Evolutionary conservation across 495 filamentous ascomycete species (phyloP).

Genomic region (Acidomyces sp.): DNA sequence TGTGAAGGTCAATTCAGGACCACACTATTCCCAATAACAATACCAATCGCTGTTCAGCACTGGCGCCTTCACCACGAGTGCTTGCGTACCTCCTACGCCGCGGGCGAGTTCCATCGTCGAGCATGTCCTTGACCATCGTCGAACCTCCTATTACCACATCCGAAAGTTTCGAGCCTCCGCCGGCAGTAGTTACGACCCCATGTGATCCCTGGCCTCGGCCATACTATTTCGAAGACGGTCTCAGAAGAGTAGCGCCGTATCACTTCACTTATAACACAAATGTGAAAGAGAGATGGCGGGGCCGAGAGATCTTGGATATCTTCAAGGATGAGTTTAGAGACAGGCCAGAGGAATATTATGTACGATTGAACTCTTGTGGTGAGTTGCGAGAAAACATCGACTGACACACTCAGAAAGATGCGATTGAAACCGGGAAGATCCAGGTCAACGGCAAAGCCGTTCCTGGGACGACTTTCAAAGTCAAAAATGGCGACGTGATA

Average conservation of each 20-base stretch:
- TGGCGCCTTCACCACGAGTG: constrained; percentile 51
- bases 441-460: constrained; percentile 56
- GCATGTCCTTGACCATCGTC: constrained; percentile 44
- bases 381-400: not conserved
- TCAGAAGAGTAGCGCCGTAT: constrained; percentile 77
- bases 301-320: constrained; percentile 59
- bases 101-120: constrained; percentile 34
- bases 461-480: constrained; percentile 38
- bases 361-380: constrained; percentile 21
- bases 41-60: not conserved
- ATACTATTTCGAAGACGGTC: constrained; percentile 66
- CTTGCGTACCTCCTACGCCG: constrained; percentile 46
- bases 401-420: constrained; percentile 46
- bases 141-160: constrained; percentile 22
- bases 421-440: constrained; percentile 65
- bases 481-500: constrained; percentile 74
- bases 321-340: constrained; percentile 80
- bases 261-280: constrained; percentile 85
- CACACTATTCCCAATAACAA: no score
- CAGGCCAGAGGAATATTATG: constrained; percentile 76
- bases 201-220: constrained; percentile 53
- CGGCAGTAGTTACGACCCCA: constrained; percentile 46
- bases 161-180: constrained; percentile 27
- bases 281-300: constrained; percentile 82
- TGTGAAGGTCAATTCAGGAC: no score